Evolutionary conservation across 495 filamentous ascomycete genomes (phyloP).

Genomic region (Tuber magnatum): DNA sequence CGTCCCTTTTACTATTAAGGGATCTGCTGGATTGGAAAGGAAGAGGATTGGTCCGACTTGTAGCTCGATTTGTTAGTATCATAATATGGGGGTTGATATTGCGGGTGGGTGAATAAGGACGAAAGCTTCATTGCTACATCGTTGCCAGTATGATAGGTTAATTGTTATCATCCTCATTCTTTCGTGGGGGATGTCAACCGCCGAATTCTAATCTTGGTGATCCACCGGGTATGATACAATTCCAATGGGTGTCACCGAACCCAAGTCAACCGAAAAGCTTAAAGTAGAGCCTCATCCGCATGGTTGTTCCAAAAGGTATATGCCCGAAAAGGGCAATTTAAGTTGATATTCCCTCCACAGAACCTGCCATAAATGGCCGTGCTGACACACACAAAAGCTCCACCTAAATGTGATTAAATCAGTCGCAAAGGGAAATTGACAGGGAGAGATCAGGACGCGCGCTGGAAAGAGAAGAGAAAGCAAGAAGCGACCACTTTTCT

Average conservation of each 20-base stretch:
- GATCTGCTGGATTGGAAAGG: neutral
- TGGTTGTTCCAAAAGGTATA: neutral
- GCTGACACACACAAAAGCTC: neutral
- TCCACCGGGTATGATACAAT: neutral
- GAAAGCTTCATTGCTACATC: neutral
- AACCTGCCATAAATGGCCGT: neutral
- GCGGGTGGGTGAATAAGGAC: neutral
- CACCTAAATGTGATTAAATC: conserved; percentile 4
- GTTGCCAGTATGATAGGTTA: neutral
- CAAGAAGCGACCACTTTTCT: neutral
- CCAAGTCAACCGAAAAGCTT: neutral
- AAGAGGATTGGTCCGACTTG: neutral
- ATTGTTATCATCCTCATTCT: neutral
- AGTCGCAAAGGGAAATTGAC: neutral
- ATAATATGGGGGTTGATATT: neutral
- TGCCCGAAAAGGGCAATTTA: neutral
- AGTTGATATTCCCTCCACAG: neutral
- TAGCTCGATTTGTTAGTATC: neutral
- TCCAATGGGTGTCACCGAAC: neutral
- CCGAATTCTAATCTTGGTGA: neutral
- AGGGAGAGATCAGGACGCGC: neutral
- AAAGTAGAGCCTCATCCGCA: neutral
- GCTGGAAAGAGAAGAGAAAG: neutral
- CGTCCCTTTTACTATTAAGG: neutral
- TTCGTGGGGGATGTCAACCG: neutral